Evolutionary conservation across 768 basidiomycete species (phyloP).

Genomic region (Pulveroboletus sp.): DNA sequence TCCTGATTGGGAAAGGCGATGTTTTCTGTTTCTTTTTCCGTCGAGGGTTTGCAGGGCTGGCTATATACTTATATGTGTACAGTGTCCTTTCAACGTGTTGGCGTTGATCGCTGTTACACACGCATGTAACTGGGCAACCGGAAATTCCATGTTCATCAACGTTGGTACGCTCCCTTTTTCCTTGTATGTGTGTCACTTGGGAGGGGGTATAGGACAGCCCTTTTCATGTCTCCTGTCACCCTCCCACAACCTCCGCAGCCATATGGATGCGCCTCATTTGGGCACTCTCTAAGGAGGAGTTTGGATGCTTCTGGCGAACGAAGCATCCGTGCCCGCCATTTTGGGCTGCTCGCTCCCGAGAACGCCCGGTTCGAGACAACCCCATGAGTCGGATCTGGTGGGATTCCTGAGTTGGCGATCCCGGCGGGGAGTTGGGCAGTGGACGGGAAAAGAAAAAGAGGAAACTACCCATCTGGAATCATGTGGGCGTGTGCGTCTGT

Average conservation of each 20-base stretch:
- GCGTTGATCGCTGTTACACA: neutral
- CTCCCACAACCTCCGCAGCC: neutral
- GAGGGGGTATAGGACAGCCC: neutral
- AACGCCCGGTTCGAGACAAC: neutral
- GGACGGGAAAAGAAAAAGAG: neutral
- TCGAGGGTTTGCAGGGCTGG: neutral
- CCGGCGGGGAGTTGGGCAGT: neutral
- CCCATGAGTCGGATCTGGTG: neutral
- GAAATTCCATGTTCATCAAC: neutral
- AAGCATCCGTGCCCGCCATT: neutral
- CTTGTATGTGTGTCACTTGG: neutral
- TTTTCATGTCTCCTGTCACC: neutral
- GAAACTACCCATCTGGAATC: neutral
- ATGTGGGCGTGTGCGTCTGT: neutral
- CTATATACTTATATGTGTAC: neutral
- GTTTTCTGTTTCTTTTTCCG: neutral
- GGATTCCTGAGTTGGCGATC: neutral
- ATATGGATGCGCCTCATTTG: neutral
- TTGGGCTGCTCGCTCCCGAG: neutral
- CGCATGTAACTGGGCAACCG: neutral
- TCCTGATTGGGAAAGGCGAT: constrained; percentile 1
- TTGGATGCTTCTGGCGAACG: neutral
- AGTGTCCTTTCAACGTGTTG: neutral
- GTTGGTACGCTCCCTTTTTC: neutral
- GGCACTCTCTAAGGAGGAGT: neutral